phyloP scores from a whole-genome alignment of 768 basidiomycete genomes.

The Mycena pura region DNA sequence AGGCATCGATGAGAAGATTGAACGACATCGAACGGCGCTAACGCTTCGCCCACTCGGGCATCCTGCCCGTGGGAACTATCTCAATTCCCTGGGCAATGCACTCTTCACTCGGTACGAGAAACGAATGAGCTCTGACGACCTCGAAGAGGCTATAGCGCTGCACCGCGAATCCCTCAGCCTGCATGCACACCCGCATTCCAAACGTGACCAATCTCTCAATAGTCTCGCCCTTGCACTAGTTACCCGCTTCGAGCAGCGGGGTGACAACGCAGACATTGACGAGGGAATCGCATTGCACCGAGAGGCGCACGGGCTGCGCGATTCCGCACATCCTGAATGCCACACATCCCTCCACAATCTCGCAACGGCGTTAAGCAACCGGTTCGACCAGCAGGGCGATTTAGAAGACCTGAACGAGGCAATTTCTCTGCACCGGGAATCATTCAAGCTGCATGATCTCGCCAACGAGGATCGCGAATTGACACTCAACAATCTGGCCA shows the following conservation, averaged over 20 bases:
- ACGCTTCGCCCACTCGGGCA: conserved; percentile 16
- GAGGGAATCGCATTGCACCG: not conserved
- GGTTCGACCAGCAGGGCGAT: not conserved
- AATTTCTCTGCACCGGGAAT: not conserved
- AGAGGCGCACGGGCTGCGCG: not conserved
- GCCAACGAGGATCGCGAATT: not conserved
- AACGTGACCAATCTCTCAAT: not conserved
- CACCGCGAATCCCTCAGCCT: not conserved
- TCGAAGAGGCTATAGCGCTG: not conserved
- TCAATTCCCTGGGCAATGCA: not conserved
- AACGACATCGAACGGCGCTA: conserved; percentile 9
- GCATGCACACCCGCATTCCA: not conserved
- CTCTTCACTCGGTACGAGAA: not conserved
- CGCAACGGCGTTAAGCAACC: not conserved
- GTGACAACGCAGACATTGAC: not conserved
- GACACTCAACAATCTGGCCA: not conserved
- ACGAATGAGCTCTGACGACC: not conserved
- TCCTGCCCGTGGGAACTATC: conserved; percentile 9
- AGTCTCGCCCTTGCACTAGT: not conserved
- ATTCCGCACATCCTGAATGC: not conserved
- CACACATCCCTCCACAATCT: not conserved
- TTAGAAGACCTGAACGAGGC: not conserved
- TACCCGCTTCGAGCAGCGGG: not conserved
- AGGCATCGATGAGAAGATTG: conserved; percentile 24
- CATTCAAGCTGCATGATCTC: not conserved